Conservation (phyloP, 352 stramenopile genomes). For the Elongisporangium prolatum region DNA sequence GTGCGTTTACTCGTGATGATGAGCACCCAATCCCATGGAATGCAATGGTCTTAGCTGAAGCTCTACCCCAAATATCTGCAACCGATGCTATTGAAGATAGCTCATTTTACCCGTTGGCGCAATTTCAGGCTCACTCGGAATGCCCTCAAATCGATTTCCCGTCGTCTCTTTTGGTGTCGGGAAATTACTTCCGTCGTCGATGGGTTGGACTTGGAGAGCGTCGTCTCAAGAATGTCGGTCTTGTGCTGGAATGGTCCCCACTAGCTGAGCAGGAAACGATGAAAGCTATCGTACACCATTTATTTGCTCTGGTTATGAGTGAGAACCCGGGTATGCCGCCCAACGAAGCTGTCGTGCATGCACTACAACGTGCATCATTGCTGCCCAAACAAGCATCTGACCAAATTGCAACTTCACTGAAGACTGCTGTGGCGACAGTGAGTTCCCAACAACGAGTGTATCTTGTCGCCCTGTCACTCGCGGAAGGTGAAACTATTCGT, state of each 20-base stretch:
- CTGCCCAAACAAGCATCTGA: constrained; percentile 1
- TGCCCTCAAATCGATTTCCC: constrained; percentile 77
- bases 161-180: constrained; percentile 63
- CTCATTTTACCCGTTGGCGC: constrained; percentile 73
- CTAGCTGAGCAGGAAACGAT: constrained; percentile 68
- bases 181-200: constrained; percentile 85
- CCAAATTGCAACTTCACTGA: constrained; percentile 30
- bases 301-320: constrained; percentile 53
- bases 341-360: constrained; percentile 72
- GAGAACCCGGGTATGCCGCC: constrained; percentile 30
- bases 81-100: constrained; percentile 34
- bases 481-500: constrained; percentile 96
- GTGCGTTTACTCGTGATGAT: constrained; percentile 85
- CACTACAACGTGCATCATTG: constrained; percentile 18
- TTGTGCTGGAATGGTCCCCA: constrained; percentile 87
- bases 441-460: constrained; percentile 61
- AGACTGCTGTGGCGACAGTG: constrained; percentile 30
- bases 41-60: constrained; percentile 32
- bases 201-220: constrained; percentile 87
- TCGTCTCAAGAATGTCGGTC: constrained; percentile 84
- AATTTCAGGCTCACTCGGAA: constrained; percentile 73
- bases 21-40: constrained; percentile 85
- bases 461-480: constrained; percentile 94
- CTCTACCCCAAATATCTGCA: not conserved
- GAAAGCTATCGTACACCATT: constrained; percentile 54